Evolutionary conservation across 164 flowering plant genomes (phyloP), one percentile per base, ranked within the genome.

Genomic region (Vitis riparia): DNA sequence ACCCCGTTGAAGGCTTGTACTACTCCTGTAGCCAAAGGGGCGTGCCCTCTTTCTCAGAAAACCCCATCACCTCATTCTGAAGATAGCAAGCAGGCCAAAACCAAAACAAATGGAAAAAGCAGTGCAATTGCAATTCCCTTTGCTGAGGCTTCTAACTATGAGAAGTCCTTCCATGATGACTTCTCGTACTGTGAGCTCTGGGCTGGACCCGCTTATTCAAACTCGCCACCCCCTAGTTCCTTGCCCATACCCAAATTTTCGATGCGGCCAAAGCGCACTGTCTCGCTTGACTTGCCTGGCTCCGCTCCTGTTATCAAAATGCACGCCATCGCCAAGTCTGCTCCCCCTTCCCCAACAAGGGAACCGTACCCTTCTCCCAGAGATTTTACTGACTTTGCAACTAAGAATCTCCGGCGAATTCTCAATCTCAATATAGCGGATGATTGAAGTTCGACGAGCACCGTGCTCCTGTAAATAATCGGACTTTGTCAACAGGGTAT

Each of bases 191-290:
- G 88, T 49, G 90, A 89, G 78, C 82, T 72, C 11, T 89, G 88
- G 93, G 91, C 98, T 10, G 88, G 98, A 7, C 95, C 90, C 13
- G 72, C 94, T 0, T 91, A 91, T 78, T 89, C 94, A 0, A 86
- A 91, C 76, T 95, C 99, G 1, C 99, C 99, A 1, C 99, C 97
- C 2, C 97, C 99, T 1, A 93, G 97, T 80, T 95, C 98, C 1
- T 72, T 95, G 78, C 99, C 99, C 10, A 88, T 95, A 8, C 99
- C 99, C 8, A 92, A 89, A 63, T 95, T 95, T 69, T 85, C 88
- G 5, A 67, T 87, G 48, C 70, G 72, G 47, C 87, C 84, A 47
- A 92, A 92, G 71, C 75, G 98, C 51, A 83, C 91, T 65, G 84
- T 81, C n/a, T 95, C 98, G 0, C 91, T 90, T 73, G 94, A 91